These are phyloP conservation scores for Naganishia onofrii DNA, from an alignment of 768 basidiomycete genomes.

Conservation along the genomic window DNA sequence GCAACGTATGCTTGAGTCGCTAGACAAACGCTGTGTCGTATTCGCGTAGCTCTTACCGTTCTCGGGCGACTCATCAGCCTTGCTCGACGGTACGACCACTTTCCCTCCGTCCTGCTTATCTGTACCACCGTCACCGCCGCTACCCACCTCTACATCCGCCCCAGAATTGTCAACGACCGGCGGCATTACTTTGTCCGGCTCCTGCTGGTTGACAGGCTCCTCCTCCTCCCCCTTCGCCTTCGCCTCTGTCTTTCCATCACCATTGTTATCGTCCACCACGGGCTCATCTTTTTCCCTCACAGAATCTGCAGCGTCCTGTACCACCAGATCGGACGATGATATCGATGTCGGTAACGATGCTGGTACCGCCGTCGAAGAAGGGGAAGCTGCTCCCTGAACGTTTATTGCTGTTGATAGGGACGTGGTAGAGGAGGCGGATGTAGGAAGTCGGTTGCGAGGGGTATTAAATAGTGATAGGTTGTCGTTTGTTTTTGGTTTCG, in stretches of 20 bases:
- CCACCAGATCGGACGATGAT: too few species aligned
- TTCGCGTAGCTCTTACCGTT: neutral
- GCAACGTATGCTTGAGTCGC: neutral
- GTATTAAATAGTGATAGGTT: conserved; percentile 25
- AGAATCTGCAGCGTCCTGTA: too few species aligned
- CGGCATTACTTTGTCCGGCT: conserved; percentile 33
- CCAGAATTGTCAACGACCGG: conserved; percentile 31
- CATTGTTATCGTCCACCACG: too few species aligned
- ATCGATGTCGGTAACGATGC: too few species aligned
- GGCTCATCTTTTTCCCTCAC: too few species aligned
- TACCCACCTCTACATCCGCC: conserved; percentile 27
- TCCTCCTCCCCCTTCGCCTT: neutral
- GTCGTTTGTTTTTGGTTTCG: neutral
- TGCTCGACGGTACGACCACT: neutral
- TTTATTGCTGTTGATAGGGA: neutral
- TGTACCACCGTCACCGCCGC: neutral
- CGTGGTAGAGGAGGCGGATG: neutral
- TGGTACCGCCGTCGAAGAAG: too few species aligned
- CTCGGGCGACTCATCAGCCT: neutral
- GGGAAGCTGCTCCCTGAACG: neutral
- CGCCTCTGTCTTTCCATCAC: too few species aligned
- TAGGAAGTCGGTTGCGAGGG: conserved; percentile 11
- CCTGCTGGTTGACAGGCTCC: conserved; percentile 11
- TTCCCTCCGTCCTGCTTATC: neutral
- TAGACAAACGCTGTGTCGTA: neutral